Base-by-base conservation (phyloP, 1,284 basidiomycete species). In the Leucoagaricus sp. region DNA sequence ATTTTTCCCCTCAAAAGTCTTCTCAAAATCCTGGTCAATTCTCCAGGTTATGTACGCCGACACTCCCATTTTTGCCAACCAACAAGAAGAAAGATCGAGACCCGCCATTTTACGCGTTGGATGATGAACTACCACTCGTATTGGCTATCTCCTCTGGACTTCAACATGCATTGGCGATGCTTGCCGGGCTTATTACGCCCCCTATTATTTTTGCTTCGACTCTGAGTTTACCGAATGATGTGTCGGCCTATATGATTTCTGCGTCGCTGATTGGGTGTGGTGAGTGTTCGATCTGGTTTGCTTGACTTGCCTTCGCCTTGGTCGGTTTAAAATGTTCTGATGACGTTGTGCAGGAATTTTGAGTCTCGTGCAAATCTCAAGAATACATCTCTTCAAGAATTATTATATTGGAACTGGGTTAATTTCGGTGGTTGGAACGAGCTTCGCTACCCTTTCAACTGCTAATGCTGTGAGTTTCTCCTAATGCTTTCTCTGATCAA, bases 401-500 rank as follows among this genome's bases (percentile, higher is more conserved):
- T 86, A 87, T 61, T 85, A 86, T 61, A 75, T 92, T 33, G 90
- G 90, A 3, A 91, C 90, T 6, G 93, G 93, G 0, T 70, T 94
- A 19, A 78, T 94, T 53, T 86, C 85, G 4, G 91, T 94, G 1
- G 91, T 94, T n/a, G 92, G 91, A 8, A 94, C 91, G 0, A 89
- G 86, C 65, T 94, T 94, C 66, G 82, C 91, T 6, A 93, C 90
- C 0, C 75, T 94, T 13, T 87, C 85, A 45, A 92, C 90, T 1
- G 90, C 87, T 1, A 81, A 82, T 61, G 78, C 86, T 0, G 86
- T 89, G 62, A 10, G 82, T 38, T 5, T 38, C n/a, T n/a, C n/a
- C n/a, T n/a, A n/a, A n/a, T 74, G 2, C 23, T 45, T 31, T 31
- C 21, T 15, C 46, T 23, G 19, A 25, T 7, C 28, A 31, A 12